A percentile compares a stretch with the other conserved stretches of the same genome.
Conservation (phyloP, 116 monocot species). For the Cymodocea nodosa region DNA sequence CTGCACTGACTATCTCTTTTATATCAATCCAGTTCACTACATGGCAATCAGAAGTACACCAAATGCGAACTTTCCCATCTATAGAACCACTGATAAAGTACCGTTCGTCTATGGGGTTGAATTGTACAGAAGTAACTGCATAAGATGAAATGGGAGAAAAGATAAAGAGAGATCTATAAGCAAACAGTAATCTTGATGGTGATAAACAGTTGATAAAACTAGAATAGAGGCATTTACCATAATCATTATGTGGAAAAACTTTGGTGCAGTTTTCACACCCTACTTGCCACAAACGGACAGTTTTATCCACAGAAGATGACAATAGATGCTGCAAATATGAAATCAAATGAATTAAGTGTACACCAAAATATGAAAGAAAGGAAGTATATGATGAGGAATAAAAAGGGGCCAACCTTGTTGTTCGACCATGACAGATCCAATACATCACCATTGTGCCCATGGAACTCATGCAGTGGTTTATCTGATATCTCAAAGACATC, state of each 20-base stretch:
- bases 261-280: constrained; percentile 24
- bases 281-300: no score
- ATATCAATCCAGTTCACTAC: constrained; percentile 70
- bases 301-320: no score
- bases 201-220: no score
- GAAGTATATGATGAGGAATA: not conserved
- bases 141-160: not conserved
- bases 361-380: not conserved
- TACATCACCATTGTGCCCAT: constrained; percentile 47
- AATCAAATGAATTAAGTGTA: not conserved
- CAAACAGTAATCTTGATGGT: constrained; percentile 5
- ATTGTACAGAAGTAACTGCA: constrained; percentile 76
- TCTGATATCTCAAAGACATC: constrained; percentile 50
- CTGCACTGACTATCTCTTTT: constrained; percentile 67
- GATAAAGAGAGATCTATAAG: constrained; percentile 24
- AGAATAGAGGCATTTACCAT: constrained; percentile 15
- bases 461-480: constrained; percentile 62
- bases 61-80: constrained; percentile 84
- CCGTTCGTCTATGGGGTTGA: constrained; percentile 56
- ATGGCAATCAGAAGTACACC: constrained; percentile 37
- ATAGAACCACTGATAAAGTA: constrained; percentile 74
- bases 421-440: constrained; percentile 63
- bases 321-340: not conserved
- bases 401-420: constrained; percentile 22
- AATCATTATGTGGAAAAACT: constrained; percentile 69